Evolutionary conservation across 164 flowering plant genomes (phyloP).

Genomic region (Magnolia changhungtana): DNA sequence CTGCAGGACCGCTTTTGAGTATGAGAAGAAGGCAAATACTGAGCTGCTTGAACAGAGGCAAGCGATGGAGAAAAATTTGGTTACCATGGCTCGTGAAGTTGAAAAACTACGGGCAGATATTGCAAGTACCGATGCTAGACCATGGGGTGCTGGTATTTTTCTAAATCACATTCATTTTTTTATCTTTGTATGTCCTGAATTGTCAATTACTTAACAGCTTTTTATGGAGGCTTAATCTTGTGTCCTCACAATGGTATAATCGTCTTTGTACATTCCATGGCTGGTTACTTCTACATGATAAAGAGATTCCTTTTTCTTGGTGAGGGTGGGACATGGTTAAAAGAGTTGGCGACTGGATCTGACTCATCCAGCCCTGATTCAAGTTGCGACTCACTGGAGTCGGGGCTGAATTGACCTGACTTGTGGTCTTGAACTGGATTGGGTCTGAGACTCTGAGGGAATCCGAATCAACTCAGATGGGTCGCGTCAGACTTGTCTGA

Average conservation of each 20-base stretch:
- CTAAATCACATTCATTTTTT: not conserved
- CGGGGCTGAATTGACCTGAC: too few species aligned
- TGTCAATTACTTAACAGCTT: not conserved
- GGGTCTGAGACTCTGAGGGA: too few species aligned
- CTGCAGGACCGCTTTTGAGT: slow-evolving; percentile 55
- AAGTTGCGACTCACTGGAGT: too few species aligned
- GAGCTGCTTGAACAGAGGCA: slow-evolving; percentile 53
- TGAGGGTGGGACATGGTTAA: too few species aligned
- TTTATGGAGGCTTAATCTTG: not conserved
- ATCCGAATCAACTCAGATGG: too few species aligned
- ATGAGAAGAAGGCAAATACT: slow-evolving; percentile 62
- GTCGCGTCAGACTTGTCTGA: too few species aligned
- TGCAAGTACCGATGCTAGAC: not conserved
- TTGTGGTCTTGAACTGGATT: too few species aligned
- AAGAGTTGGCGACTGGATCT: too few species aligned
- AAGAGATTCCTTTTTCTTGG: not conserved
- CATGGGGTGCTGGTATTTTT: slow-evolving; percentile 1
- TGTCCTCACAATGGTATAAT: not conserved
- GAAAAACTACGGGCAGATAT: slow-evolving; percentile 58
- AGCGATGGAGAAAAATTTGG: slow-evolving; percentile 63
- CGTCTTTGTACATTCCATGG: not conserved
- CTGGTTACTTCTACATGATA: not conserved
- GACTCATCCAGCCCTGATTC: too few species aligned
- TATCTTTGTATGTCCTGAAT: not conserved
- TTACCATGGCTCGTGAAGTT: slow-evolving; percentile 66